Conservation (phyloP, 139 green algal genomes). For the Parachlorella kessleri region DNA sequence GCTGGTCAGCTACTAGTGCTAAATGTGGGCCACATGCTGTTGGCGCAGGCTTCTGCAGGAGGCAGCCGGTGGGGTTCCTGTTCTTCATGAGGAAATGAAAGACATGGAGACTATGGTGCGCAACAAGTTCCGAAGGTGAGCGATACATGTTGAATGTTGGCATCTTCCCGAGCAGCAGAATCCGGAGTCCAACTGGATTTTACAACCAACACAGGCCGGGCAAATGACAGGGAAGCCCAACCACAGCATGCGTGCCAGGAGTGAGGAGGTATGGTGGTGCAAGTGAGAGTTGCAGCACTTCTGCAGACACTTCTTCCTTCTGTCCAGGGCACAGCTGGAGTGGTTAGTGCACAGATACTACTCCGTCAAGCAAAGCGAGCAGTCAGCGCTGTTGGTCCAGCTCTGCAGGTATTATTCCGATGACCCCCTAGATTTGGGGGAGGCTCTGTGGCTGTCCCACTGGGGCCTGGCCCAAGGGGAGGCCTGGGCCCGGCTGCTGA, state of each 20-base stretch:
- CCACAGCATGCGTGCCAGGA: no score
- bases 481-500: constrained; percentile 13
- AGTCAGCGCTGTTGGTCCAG: no score
- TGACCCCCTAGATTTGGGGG: constrained; percentile 53
- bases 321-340: no score
- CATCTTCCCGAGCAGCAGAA: background rate
- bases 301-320: no score
- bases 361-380: no score
- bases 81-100: constrained; percentile 24
- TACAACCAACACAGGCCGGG: no score
- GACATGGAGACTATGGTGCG: constrained; percentile 42
- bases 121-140: constrained; percentile 28
- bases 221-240: no score
- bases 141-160: background rate
- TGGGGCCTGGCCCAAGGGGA: constrained; percentile 24
- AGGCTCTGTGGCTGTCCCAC: constrained; percentile 56
- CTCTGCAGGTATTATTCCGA: constrained; percentile 20
- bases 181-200: background rate
- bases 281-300: no score
- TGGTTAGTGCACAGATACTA: no score
- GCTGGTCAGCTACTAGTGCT: background rate
- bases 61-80: background rate
- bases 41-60: background rate
- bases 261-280: no score
- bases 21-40: background rate